Percentiles rank a stretch among this genome's conserved stretches.
These are phyloP conservation scores for Pythium diclinum DNA, from an alignment of 352 stramenopile genomes.

Conservation along the genomic window DNA sequence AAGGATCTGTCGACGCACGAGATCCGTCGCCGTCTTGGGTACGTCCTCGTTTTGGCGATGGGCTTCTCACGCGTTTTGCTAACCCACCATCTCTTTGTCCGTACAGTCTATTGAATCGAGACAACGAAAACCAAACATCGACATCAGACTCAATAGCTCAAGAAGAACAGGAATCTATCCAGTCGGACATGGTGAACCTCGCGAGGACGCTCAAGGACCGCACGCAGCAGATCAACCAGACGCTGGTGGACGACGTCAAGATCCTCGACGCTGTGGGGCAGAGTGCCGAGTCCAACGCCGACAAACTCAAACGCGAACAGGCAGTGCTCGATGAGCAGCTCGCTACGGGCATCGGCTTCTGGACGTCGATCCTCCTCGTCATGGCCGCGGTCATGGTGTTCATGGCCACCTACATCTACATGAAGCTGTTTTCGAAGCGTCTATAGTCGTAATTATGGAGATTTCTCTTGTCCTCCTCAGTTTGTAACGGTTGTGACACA, in stretches of 20 bases:
- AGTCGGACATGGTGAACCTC: constrained; percentile 74
- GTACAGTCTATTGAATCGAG: constrained; percentile 40
- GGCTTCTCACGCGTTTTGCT: not conserved
- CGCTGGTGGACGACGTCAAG: constrained; percentile 63
- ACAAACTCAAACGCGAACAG: constrained; percentile 61
- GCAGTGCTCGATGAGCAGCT: constrained; percentile 57
- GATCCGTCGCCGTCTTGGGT: constrained; percentile 61
- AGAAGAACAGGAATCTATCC: constrained; percentile 66
- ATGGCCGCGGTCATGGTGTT: constrained; percentile 59
- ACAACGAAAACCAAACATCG: constrained; percentile 21
- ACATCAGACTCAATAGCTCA: constrained; percentile 43
- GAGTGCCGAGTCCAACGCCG: constrained; percentile 64
- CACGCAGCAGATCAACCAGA: constrained; percentile 74
- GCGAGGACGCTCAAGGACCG: constrained; percentile 69
- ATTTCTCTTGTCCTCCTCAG: not conserved
- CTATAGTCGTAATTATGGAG: constrained; percentile 12
- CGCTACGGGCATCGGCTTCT: constrained; percentile 69
- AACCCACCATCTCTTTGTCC: not conserved
- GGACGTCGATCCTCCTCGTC: constrained; percentile 71
- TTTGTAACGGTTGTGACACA: constrained; percentile 10
- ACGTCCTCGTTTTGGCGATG: not conserved
- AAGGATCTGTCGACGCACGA: constrained; percentile 56
- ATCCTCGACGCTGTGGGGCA: constrained; percentile 72
- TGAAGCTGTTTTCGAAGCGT: constrained; percentile 68
- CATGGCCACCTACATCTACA: constrained; percentile 72